Base-by-base conservation (phyloP, 768 basidiomycete genomes). In the Leccinum fibrillosum region DNA sequence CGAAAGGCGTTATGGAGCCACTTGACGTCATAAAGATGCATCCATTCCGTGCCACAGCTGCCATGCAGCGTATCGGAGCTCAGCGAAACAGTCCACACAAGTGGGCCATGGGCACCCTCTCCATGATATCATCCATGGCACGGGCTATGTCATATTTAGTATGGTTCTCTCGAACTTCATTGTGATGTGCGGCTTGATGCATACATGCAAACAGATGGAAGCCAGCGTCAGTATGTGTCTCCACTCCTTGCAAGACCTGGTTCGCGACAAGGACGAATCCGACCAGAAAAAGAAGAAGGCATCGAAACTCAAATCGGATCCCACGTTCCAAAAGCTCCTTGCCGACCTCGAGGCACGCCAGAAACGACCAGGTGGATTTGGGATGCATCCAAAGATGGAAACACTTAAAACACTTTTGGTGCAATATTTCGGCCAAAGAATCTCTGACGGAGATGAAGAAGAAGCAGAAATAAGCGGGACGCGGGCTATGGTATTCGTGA, bases 401-500 rank as follows among this genome's bases (percentile, higher is more conserved):
- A 86, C 81, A 57, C 80, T 96, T 11, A 86, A 86, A 57, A 76
- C 78, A 3, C 76, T 98, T 28, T 76, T 93, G 6, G 73, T 95
- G 17, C 83, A 91, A 47, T 90, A 97, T 72, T 97, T 98, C 67
- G 71, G 71, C 32, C 62, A 62, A 53, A 57, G 58, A 51, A 63
- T 69, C 34, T 82, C 80, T 4, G 75, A 82, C 56, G 79, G 80
- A 7, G 73, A 74, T 19, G 79, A 70, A 12, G 68, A 52, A 10
- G 53, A 55, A 15, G 52, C 1, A 4, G 74, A 65, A 23, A 66
- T 62, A 13, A 69, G 64, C 26, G 70, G 65, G 49, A 92, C 92
- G 2, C 82, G 87, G 60, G 91, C 88, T 19, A 99, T 98, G 89
- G 91, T 99, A 17, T 99, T 98, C 69, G 89, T 89, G 53, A 88